A percentile compares a stretch with the other conserved stretches of the same genome.
Evolutionary conservation across 2,329 filamentous ascomycete species (phyloP).

Genomic region (Cercospora sesami): DNA sequence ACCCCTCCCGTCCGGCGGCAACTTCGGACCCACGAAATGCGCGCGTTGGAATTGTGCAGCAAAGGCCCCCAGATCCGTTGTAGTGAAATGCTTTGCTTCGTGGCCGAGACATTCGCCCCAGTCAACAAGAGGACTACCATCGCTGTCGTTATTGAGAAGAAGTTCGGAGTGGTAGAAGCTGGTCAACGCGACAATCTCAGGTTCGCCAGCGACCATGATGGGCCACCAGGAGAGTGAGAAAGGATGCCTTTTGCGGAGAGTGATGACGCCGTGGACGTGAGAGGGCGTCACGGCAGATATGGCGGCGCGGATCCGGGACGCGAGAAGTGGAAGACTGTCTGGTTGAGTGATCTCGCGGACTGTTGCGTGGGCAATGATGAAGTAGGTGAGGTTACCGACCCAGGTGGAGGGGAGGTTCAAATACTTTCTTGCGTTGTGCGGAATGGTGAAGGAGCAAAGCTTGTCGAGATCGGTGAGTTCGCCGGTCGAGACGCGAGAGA

Average conservation of each 20-base stretch:
- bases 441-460: constrained; percentile 23
- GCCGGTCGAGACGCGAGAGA: constrained; percentile 19
- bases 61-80: constrained; percentile 25
- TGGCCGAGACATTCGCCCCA: constrained; percentile 18
- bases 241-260: constrained; percentile 16
- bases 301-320: constrained; percentile 21
- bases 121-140: constrained; percentile 1
- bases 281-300: constrained; percentile 20
- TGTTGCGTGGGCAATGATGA: constrained; percentile 21
- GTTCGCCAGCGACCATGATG: constrained; percentile 15
- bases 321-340: constrained; percentile 23
- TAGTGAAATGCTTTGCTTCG: constrained; percentile 26
- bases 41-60: constrained; percentile 23
- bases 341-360: constrained; percentile 18
- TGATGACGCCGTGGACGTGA: constrained; percentile 21
- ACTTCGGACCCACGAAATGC: constrained; percentile 26
- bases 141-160: constrained; percentile 3
- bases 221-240: constrained; percentile 28
- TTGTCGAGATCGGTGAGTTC: constrained; percentile 23
- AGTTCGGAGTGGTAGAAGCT: constrained; percentile 27
- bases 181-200: constrained; percentile 23
- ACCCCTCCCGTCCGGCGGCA: neutral
- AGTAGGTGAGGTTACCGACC: constrained; percentile 29
- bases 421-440: constrained; percentile 26
- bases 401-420: constrained; percentile 22